Percentiles rank a stretch among this genome's conserved stretches.
These are phyloP conservation scores for Neopestalotiopsis sp. DNA, from an alignment of 2,329 filamentous ascomycete genomes.

Conservation along the genomic window DNA sequence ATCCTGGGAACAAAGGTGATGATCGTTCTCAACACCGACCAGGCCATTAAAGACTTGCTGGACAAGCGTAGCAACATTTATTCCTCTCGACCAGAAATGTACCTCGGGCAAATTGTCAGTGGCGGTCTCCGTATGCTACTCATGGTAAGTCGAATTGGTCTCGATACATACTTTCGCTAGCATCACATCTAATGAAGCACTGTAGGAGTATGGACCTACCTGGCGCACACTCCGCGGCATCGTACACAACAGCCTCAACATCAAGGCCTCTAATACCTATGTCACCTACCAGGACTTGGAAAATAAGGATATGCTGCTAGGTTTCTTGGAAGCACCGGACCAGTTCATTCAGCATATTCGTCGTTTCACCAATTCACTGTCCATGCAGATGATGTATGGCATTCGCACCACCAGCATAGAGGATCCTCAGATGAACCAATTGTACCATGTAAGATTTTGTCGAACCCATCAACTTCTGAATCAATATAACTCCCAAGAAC, in stretches of 20 bases:
- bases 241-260: slow-evolving; percentile 53
- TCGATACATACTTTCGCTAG: neutral
- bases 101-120: slow-evolving; percentile 45
- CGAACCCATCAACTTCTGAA: neutral
- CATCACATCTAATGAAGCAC: neutral
- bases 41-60: slow-evolving; percentile 55
- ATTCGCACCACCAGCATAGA: slow-evolving; percentile 43
- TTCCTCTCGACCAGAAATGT: slow-evolving; percentile 49
- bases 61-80: slow-evolving; percentile 57
- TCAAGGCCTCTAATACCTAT: slow-evolving; percentile 52
- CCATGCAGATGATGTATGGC: slow-evolving; percentile 56
- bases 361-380: slow-evolving; percentile 54
- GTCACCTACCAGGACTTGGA: slow-evolving; percentile 62
- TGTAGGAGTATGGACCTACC: slow-evolving; percentile 38
- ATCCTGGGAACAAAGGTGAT: slow-evolving; percentile 54
- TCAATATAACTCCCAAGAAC: neutral
- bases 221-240: slow-evolving; percentile 44
- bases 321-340: slow-evolving; percentile 50
- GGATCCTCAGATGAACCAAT: slow-evolving; percentile 46
- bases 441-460: slow-evolving; percentile 41
- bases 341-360: slow-evolving; percentile 49
- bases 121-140: slow-evolving; percentile 25
- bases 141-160: slow-evolving; percentile 23
- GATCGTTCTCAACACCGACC: slow-evolving; percentile 51
- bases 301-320: slow-evolving; percentile 57